Conservation (phyloP, 2,329 filamentous ascomycete genomes). For the Amesomyces nigricolor region DNA sequence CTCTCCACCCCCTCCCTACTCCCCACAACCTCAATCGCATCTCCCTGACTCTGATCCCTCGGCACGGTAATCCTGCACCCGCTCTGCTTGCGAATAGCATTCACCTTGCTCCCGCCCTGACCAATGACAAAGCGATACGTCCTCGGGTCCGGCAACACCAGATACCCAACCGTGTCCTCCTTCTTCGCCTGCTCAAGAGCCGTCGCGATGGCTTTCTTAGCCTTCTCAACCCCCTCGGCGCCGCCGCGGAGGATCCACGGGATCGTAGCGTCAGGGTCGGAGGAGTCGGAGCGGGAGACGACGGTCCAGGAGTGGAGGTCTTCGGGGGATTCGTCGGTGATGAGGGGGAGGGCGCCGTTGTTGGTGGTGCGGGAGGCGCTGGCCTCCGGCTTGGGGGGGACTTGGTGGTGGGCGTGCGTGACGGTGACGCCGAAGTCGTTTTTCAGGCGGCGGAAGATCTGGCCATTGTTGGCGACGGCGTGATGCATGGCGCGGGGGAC, state of each 20-base stretch:
- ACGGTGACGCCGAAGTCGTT: constrained; percentile 85
- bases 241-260: constrained; percentile 85
- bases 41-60: constrained; percentile 64
- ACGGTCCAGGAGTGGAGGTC: constrained; percentile 80
- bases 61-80: constrained; percentile 93
- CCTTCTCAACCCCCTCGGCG: constrained; percentile 74
- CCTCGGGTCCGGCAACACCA: constrained; percentile 81
- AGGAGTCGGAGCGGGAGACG: constrained; percentile 38
- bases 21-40: constrained; percentile 88
- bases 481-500: constrained; percentile 82
- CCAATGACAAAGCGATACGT: constrained; percentile 91
- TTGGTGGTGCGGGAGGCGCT: constrained; percentile 50
- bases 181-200: constrained; percentile 67
- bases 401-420: constrained; percentile 76
- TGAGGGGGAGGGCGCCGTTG: constrained; percentile 70
- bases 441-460: constrained; percentile 86
- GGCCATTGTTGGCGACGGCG: constrained; percentile 76
- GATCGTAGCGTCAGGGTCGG: constrained; percentile 66
- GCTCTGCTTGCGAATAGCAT: constrained; percentile 84
- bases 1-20: constrained; percentile 73
- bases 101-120: constrained; percentile 83
- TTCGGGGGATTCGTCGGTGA: constrained; percentile 72
- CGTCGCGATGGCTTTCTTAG: constrained; percentile 65
- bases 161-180: constrained; percentile 72
- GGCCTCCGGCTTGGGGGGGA: constrained; percentile 63